Evolutionary conservation across 179 eudicot species (phyloP), one percentile per base, ranked within the genome.

Genomic region (Camellia oleifera): DNA sequence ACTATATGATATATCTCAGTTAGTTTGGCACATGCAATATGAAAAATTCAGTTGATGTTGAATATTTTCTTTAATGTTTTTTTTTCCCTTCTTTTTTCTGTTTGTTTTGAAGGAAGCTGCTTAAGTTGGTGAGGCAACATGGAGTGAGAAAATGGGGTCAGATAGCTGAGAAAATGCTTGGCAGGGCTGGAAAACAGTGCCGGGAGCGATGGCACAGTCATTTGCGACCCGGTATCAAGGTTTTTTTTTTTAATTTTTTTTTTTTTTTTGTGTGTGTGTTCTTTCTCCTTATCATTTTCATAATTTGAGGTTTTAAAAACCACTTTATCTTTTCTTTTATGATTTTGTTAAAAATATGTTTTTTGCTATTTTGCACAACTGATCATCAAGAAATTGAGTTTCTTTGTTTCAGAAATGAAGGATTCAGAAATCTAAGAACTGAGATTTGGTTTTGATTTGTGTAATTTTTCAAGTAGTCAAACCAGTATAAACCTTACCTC

Each of bases 121-220:
- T 71, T 26, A 66, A 53, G 63, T 79, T 92, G 81, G 92, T 92
- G 74, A 46, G 50, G 26, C 52, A 79, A 75, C 32, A 77, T 79
- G 97, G 91, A 61, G 82, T 61, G 18, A 79, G 68, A 20, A 89
- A 84, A 82, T 92, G 97, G 97, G 77, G 90, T 14, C 75, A 75
- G 77, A 86, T 92, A 2, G 91, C 94, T 1, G 80, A 79, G 67
- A 75, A 80, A 48, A 84, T 92, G 81, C 57, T 42, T 3, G 91
- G 90, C 10, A 84, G 94, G 66, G 91, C 86, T 10, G 97, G 97
- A 64, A 91, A 91, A 48, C 95, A 91, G 83, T 89, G 96, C 62
- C 86, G 95, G 12, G 95, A 91, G 78, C 84, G 95, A 61, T 91
- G 92, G 92, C 84, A 83, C 72, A 91, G 89, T 73, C 92, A 91